Conservation (phyloP, 2,329 filamentous ascomycete genomes). For the Achaetomium macrosporum region DNA sequence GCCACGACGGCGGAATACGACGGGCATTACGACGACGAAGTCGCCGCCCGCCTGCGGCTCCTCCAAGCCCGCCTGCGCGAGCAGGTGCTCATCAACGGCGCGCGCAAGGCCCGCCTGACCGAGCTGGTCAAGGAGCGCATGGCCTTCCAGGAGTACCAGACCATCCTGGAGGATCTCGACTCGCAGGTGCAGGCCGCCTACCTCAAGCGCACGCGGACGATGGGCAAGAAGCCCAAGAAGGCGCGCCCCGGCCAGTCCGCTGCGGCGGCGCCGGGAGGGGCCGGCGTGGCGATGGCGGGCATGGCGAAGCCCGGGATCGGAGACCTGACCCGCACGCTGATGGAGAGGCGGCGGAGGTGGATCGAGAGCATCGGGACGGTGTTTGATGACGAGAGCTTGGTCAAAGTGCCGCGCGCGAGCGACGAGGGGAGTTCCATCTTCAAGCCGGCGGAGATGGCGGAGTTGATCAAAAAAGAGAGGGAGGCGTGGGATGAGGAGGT, state of each 20-base stretch:
- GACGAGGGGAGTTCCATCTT: slow-evolving; percentile 69
- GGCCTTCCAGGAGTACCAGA: slow-evolving; percentile 94
- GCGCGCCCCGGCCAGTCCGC: slow-evolving; percentile 63
- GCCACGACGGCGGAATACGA: slow-evolving; percentile 64
- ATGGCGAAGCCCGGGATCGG: slow-evolving; percentile 76
- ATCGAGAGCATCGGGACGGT: slow-evolving; percentile 85
- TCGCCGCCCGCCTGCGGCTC: slow-evolving; percentile 80
- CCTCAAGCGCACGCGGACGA: slow-evolving; percentile 87
- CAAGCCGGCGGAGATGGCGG: slow-evolving; percentile 63
- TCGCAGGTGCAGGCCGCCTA: slow-evolving; percentile 92
- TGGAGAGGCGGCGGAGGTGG: slow-evolving; percentile 88
- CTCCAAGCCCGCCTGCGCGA: slow-evolving; percentile 78
- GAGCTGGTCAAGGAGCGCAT: slow-evolving; percentile 88
- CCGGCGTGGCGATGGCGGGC: slow-evolving; percentile 47
- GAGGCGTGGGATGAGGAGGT: slow-evolving; percentile 79
- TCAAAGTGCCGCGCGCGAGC: slow-evolving; percentile 59
- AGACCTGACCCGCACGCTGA: slow-evolving; percentile 82
- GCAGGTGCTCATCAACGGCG: slow-evolving; percentile 81
- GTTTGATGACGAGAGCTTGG: slow-evolving; percentile 75
- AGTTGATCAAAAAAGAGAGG: slow-evolving; percentile 67
- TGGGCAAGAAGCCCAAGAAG: slow-evolving; percentile 90
- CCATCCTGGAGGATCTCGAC: slow-evolving; percentile 94
- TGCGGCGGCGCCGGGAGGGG: slow-evolving; percentile 9
- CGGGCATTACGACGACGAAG: slow-evolving; percentile 86
- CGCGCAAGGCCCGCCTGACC: slow-evolving; percentile 77